phyloP scores from a whole-genome alignment of 768 basidiomycete genomes.

The Hypholoma sublateritium region DNA sequence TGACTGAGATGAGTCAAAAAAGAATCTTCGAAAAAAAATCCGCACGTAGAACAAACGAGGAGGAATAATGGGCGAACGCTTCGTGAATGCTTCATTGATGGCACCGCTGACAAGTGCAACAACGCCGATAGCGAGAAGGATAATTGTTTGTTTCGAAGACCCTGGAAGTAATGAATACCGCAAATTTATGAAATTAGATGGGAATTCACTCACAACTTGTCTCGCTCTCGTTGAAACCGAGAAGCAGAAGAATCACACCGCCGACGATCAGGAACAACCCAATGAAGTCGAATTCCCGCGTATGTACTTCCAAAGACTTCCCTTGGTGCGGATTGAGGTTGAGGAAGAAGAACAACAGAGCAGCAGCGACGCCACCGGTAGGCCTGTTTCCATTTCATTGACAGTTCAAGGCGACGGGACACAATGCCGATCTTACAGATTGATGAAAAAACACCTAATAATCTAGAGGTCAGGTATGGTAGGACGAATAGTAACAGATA shows the following conservation, averaged over 20 bases:
- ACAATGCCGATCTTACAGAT: slow-evolving; percentile 54
- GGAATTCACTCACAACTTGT: slow-evolving; percentile 50
- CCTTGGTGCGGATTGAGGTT: slow-evolving; percentile 76
- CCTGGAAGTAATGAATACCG: slow-evolving; percentile 36
- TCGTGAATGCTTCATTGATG: slow-evolving; percentile 62
- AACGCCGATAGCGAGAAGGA: slow-evolving; percentile 58
- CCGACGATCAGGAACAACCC: slow-evolving; percentile 62
- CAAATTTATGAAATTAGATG: not conserved
- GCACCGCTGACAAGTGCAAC: slow-evolving; percentile 48
- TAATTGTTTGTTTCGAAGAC: slow-evolving; percentile 59
- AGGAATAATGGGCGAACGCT: slow-evolving; percentile 68
- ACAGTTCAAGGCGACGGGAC: not conserved
- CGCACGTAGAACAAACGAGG: slow-evolving; percentile 70
- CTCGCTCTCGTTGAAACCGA: slow-evolving; percentile 76
- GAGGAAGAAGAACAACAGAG: slow-evolving; percentile 68
- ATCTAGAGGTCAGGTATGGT: slow-evolving; percentile 4
- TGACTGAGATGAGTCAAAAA: not conserved
- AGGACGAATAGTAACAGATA: not conserved
- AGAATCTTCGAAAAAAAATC: not conserved
- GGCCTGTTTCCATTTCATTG: slow-evolving; percentile 43
- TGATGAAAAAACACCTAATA: slow-evolving; percentile 73
- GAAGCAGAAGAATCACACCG: slow-evolving; percentile 65
- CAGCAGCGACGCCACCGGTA: slow-evolving; percentile 66
- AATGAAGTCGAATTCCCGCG: slow-evolving; percentile 69
- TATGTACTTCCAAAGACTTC: slow-evolving; percentile 55